Evolutionary conservation across 1,284 basidiomycete genomes (phyloP).

Genomic region (Trichosporon ovoides): DNA sequence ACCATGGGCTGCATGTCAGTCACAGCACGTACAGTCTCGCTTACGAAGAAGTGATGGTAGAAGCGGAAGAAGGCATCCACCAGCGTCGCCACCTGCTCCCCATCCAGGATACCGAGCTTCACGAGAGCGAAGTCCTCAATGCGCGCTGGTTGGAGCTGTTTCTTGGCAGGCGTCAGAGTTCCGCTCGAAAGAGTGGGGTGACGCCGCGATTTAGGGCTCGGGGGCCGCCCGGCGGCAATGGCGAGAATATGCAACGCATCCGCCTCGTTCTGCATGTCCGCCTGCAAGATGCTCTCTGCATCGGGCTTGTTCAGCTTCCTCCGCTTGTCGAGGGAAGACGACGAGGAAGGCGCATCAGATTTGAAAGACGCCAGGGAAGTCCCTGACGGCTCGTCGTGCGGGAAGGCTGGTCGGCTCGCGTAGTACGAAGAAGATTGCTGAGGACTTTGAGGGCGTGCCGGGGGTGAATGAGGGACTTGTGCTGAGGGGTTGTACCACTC

Average conservation of each 20-base stretch:
- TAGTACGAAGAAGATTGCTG: background rate
- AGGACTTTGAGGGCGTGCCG: background rate
- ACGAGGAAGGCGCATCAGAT: background rate
- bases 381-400: conserved; percentile 27
- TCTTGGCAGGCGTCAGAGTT: background rate
- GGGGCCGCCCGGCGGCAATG: conserved; percentile 31
- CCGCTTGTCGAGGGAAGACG: conserved; percentile 28
- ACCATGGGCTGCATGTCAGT: conserved; percentile 45
- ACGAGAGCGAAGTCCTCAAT: conserved; percentile 47
- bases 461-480: background rate
- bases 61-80: conserved; percentile 46
- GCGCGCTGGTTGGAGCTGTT: conserved; percentile 6
- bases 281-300: conserved; percentile 43
- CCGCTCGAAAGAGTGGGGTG: background rate
- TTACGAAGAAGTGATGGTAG: conserved; percentile 50
- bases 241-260: conserved; percentile 50
- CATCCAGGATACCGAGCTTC: conserved; percentile 42
- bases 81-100: conserved; percentile 36
- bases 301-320: conserved; percentile 19
- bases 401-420: background rate
- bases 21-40: conserved; percentile 11
- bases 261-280: conserved; percentile 48
- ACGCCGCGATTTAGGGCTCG: background rate
- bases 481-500: background rate
- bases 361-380: conserved; percentile 29